Percentiles rank a stretch among this genome's conserved stretches.
Conservation (phyloP, 768 basidiomycete genomes). For the Floccularia luteovirens region DNA sequence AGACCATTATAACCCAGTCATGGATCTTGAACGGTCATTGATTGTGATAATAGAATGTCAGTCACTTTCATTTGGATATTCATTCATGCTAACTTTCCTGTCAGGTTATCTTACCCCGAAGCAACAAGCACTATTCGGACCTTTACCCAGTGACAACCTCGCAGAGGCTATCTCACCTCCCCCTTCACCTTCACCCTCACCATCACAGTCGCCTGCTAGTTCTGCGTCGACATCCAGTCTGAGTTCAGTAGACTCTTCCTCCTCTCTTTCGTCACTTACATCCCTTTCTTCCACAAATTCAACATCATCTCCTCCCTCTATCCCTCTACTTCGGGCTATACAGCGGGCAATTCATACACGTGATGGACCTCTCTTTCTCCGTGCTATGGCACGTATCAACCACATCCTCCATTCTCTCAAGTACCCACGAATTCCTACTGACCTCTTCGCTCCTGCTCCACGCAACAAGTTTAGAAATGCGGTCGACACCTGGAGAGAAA, state of each 20-base stretch:
- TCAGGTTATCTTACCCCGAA: slow-evolving; percentile 61
- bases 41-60: slow-evolving; percentile 67
- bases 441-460: slow-evolving; percentile 35
- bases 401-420: slow-evolving; percentile 54
- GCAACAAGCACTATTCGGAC: slow-evolving; percentile 62
- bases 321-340: slow-evolving; percentile 44
- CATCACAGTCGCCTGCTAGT: slow-evolving; percentile 20
- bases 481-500: slow-evolving; percentile 41
- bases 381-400: slow-evolving; percentile 57
- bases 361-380: slow-evolving; percentile 68
- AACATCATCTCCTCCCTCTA: slow-evolving; percentile 14
- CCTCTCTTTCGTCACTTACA: slow-evolving; percentile 22
- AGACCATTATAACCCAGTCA: slow-evolving; percentile 82
- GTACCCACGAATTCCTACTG: slow-evolving; percentile 49
- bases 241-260: slow-evolving; percentile 12
- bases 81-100: slow-evolving; percentile 7
- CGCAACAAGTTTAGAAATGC: slow-evolving; percentile 42
- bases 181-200: slow-evolving; percentile 29
- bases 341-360: slow-evolving; percentile 62
- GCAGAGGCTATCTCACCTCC: slow-evolving; percentile 30
- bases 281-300: slow-evolving; percentile 19
- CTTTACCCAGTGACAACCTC: slow-evolving; percentile 44
- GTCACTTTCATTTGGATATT: slow-evolving; percentile 11
- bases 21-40: slow-evolving; percentile 67
- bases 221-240: slow-evolving; percentile 18